A percentile compares a stretch with the other conserved stretches of the same genome.
Evolutionary conservation across 306 rosid species (phyloP).

Genomic region (Gleditsia sinensis): DNA sequence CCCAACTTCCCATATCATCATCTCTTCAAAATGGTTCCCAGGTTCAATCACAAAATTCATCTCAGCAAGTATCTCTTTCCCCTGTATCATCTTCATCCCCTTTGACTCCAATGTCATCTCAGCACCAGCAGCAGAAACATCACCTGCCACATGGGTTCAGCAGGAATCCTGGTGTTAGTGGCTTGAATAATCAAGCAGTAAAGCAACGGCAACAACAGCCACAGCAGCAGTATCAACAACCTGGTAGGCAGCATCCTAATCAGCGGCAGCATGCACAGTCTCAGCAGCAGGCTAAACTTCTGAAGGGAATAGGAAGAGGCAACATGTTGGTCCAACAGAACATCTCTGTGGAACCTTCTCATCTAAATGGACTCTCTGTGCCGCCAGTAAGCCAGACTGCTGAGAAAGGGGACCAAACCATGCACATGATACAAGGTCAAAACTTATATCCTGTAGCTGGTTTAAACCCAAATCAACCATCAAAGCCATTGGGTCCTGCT

Average conservation of each 20-base stretch:
- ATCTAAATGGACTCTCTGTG: constrained; percentile 60
- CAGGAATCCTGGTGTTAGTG: constrained; percentile 58
- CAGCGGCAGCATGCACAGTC: constrained; percentile 62
- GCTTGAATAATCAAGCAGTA: constrained; percentile 59
- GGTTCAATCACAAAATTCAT: constrained; percentile 57
- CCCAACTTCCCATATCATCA: constrained; percentile 67
- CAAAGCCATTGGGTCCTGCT: constrained; percentile 55
- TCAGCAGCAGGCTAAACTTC: constrained; percentile 68
- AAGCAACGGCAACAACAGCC: constrained; percentile 66
- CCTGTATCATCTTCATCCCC: constrained; percentile 64
- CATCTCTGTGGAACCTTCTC: constrained; percentile 61
- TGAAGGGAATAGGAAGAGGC: constrained; percentile 79
- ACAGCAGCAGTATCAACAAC: constrained; percentile 65
- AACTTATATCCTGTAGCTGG: constrained; percentile 64
- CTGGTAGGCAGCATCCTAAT: constrained; percentile 79
- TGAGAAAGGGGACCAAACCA: constrained; percentile 72
- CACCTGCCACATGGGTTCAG: constrained; percentile 58
- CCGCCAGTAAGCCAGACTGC: constrained; percentile 63
- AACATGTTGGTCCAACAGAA: constrained; percentile 56
- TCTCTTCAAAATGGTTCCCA: constrained; percentile 62
- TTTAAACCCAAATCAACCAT: constrained; percentile 49
- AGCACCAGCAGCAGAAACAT: constrained; percentile 74
- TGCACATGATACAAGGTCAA: constrained; percentile 72
- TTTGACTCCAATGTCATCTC: constrained; percentile 57
- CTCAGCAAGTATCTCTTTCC: constrained; percentile 54